Evolutionary conservation across 176 grass and related monocot species (phyloP).

Genomic region (Bonia amplexicaulis): DNA sequence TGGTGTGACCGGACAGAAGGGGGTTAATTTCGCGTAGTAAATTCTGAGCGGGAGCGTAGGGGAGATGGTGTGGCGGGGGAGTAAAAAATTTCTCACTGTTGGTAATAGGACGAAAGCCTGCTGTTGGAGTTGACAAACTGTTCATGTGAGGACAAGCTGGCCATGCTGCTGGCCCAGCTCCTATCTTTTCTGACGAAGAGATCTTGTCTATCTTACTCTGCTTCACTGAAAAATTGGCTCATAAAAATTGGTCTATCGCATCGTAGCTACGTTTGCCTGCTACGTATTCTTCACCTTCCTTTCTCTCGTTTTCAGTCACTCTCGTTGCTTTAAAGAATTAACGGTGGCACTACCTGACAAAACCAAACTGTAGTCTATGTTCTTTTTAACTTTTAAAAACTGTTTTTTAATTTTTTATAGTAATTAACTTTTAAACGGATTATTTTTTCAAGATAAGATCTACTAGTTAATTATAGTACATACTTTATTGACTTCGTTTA

Average conservation of each 20-base stretch:
- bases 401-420: too few species aligned
- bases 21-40: slow-evolving; percentile 21
- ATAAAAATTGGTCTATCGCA: not conserved
- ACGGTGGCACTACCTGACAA: not conserved
- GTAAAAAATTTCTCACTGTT: not conserved
- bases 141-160: slow-evolving; percentile 47
- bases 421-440: too few species aligned
- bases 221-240: not conserved
- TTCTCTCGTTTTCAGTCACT: not conserved
- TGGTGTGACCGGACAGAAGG: slow-evolving; percentile 30
- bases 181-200: not conserved
- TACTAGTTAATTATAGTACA: too few species aligned
- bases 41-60: not conserved
- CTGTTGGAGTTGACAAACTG: slow-evolving; percentile 35
- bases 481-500: too few species aligned
- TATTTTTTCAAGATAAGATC: too few species aligned
- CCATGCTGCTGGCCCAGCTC: slow-evolving; percentile 1
- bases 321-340: not conserved
- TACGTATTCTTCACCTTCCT: not conserved
- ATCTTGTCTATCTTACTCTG: not conserved
- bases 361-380: too few species aligned
- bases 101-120: not conserved
- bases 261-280: not conserved
- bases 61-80: not conserved
- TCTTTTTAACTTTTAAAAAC: too few species aligned